Conservation (phyloP, 495 filamentous ascomycete species). For the Podospora didyma region DNA sequence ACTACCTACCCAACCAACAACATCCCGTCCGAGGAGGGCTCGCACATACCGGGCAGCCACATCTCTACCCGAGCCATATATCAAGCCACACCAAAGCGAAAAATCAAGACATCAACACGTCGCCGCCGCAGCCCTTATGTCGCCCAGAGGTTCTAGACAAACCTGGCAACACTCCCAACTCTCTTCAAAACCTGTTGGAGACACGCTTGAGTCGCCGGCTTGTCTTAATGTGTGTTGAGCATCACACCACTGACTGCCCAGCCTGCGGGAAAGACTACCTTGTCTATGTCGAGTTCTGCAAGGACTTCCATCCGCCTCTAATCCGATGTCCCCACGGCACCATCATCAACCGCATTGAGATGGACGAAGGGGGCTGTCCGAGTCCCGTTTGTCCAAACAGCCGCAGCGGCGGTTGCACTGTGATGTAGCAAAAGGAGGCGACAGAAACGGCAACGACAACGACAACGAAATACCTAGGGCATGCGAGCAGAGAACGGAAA, state of each 20-base stretch:
- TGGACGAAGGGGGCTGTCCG: conserved; percentile 45
- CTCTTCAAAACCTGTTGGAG: conserved; percentile 1
- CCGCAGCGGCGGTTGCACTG: conserved; percentile 39
- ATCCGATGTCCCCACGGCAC: conserved; percentile 38
- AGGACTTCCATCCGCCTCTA: conserved; percentile 40
- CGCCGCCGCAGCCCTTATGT: conserved; percentile 15
- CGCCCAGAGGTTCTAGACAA: conserved; percentile 2
- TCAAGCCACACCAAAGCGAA: conserved; percentile 12
- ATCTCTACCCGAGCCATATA: conserved; percentile 3
- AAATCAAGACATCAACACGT: not conserved
- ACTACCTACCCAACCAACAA: not conserved
- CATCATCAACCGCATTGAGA: conserved; percentile 28
- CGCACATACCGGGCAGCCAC: conserved; percentile 1
- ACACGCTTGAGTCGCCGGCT: conserved; percentile 10
- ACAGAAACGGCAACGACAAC: not conserved
- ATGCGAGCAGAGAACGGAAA: not conserved
- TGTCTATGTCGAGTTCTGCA: conserved; percentile 48
- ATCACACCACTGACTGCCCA: conserved; percentile 44
- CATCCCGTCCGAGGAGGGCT: not conserved
- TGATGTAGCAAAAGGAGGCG: conserved; percentile 32
- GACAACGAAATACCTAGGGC: conserved; percentile 2
- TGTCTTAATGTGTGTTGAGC: conserved; percentile 49
- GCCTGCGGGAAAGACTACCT: conserved; percentile 50
- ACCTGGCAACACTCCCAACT: not conserved
- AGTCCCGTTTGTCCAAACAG: conserved; percentile 48